Evolutionary conservation across 2,329 filamentous ascomycete genomes (phyloP).

Genomic region (Ceratocystis cacaofunesta): DNA sequence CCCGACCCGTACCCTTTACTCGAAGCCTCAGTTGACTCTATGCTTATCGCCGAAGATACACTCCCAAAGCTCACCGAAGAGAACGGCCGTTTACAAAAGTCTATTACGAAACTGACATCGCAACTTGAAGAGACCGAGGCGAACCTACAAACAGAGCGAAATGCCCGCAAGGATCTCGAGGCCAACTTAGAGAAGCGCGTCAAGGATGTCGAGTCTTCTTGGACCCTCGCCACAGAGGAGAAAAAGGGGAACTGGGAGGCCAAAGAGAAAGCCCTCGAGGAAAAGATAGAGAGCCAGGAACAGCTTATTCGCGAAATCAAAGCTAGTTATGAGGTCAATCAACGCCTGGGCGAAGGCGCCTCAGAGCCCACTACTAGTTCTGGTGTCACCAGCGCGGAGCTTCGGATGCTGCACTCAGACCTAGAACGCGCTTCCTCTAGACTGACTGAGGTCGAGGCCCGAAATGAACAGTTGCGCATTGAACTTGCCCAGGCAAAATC

Average conservation of each 20-base stretch:
- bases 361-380: constrained; percentile 42
- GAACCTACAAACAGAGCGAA: constrained; percentile 63
- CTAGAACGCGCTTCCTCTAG: constrained; percentile 77
- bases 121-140: constrained; percentile 75
- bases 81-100: constrained; percentile 73
- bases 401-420: constrained; percentile 86
- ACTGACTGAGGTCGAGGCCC: constrained; percentile 77
- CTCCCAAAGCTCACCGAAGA: constrained; percentile 79
- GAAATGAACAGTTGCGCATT: constrained; percentile 83
- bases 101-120: constrained; percentile 55
- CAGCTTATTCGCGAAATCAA: constrained; percentile 86
- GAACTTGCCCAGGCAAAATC: constrained; percentile 84
- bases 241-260: constrained; percentile 94
- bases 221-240: constrained; percentile 78
- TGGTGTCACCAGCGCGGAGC: constrained; percentile 67
- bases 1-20: constrained; percentile 93
- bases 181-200: constrained; percentile 62
- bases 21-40: constrained; percentile 85
- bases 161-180: constrained; percentile 59
- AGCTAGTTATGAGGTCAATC: constrained; percentile 91
- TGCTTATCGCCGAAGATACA: constrained; percentile 75
- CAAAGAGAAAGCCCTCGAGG: constrained; percentile 79
- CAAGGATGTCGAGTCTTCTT: constrained; percentile 80
- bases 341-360: constrained; percentile 59
- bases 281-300: constrained; percentile 90